Evolutionary conservation across 139 green algal genomes (phyloP), one percentile per base, ranked within the genome.

Genomic region (Tetradesmus lagerheimii): DNA sequence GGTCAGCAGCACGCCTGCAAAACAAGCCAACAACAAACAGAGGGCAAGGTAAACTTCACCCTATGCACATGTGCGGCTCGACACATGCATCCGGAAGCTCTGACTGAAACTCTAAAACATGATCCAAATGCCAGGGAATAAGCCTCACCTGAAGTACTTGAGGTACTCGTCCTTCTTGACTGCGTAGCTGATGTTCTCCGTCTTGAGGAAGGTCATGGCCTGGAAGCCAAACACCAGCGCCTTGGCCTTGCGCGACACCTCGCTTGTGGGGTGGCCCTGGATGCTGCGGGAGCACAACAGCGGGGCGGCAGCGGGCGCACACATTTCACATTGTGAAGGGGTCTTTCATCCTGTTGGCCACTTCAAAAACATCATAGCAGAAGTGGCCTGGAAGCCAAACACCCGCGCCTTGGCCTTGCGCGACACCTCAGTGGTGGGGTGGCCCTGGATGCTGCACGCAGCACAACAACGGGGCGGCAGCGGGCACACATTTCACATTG

Each of bases 151-250:
- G 90, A 95, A 95, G 77, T 94, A 95, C n/a, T 93, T 86, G 45
- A 88, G 85, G 64, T 94, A 95, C 0, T 93, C 92, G 16, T 50
- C 53, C 53, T 91, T 91, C 29, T 92, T 90, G 5, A 89, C 87
- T 5, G 57, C n/a, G 50, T 91, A 93, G n/a, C 12, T 85, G n/a
- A 90, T 39, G 16, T 74, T 45, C 27, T 90, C 47, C 1, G 86
- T 85, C 25, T 90, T 90, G 20, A 90, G 41, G 31, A 90, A 90
- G 15, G 12, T 80, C 67, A 25, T 29, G 2, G 96, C 94, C 83
- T 94, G 92, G 76, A 96, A 97, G 14, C 96, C 93, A 91, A 97
- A 98, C 57, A 97, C 87, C 94, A 98, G 96, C n/a, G 93, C 92
- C 87, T 94, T 94, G n/a, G 94, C 94, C 83, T 94, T 93, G 57